Evolutionary conservation across 2,329 filamentous ascomycete species (phyloP).

Genomic region (Didymella pinodella): DNA sequence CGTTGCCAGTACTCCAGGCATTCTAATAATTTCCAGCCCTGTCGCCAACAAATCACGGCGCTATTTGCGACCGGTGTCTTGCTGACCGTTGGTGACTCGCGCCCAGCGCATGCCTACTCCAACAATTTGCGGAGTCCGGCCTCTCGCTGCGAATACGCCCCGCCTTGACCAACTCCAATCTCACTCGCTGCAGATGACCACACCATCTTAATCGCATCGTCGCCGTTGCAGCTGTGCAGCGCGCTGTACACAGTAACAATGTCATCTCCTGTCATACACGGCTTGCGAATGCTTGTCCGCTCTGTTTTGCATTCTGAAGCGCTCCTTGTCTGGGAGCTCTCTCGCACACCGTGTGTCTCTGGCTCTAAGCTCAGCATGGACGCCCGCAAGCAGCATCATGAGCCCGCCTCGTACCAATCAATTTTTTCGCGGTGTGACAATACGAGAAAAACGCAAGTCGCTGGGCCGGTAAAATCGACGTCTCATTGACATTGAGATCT

Average conservation of each 20-base stretch:
- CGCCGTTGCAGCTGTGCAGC: conserved; percentile 2
- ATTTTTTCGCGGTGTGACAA: not conserved
- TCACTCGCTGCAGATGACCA: conserved; percentile 6
- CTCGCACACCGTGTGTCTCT: conserved; percentile 12
- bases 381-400: conserved; percentile 4
- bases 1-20: conserved; percentile 18
- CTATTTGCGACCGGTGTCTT: conserved; percentile 4
- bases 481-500: conserved; percentile 19
- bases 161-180: conserved; percentile 16
- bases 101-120: conserved; percentile 18
- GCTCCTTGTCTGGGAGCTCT: conserved; percentile 4
- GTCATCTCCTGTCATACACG: conserved; percentile 5
- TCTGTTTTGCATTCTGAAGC: conserved; percentile 10
- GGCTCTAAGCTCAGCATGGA: not conserved
- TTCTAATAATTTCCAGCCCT: conserved; percentile 16
- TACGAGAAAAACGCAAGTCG: not conserved
- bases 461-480: conserved; percentile 4
- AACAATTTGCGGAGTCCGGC: conserved; percentile 20
- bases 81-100: conserved; percentile 13
- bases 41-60: conserved; percentile 8
- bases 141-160: conserved; percentile 14
- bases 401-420: conserved; percentile 3
- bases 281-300: conserved; percentile 9
- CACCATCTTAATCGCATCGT: not conserved
- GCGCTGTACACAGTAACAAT: not conserved